A percentile compares a stretch with the other conserved stretches of the same genome.
These are phyloP conservation scores for Pisolithus microcarpus DNA, from an alignment of 768 basidiomycete genomes.

Conservation along the genomic window DNA sequence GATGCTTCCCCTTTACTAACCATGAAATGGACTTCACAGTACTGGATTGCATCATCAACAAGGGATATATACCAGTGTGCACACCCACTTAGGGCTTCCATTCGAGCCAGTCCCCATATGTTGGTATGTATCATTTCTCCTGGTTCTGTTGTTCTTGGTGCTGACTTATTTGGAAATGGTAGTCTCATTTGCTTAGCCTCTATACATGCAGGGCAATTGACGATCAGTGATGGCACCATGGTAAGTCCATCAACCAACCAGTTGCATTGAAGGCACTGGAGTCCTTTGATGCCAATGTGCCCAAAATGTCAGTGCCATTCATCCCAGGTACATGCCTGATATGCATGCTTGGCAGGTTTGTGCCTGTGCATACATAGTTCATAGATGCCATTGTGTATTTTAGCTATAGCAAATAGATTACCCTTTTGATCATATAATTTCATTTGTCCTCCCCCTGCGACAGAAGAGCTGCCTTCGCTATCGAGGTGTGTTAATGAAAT, in stretches of 20 bases:
- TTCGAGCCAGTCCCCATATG: conserved; percentile 18
- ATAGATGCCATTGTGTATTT: neutral
- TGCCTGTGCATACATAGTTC: no score
- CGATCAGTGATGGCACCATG: neutral
- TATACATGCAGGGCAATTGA: neutral
- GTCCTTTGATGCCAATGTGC: no score
- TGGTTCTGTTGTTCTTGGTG: neutral
- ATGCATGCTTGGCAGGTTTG: no score
- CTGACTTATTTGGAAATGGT: neutral
- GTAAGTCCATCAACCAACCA: no score
- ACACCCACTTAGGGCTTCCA: conserved; percentile 9
- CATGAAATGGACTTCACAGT: conserved; percentile 12
- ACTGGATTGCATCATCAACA: conserved; percentile 9
- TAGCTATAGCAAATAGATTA: neutral
- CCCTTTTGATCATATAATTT: neutral
- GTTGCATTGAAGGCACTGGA: no score
- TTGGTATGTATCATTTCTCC: conserved; percentile 15
- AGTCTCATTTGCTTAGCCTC: neutral
- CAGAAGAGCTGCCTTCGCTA: neutral
- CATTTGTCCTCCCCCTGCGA: no score
- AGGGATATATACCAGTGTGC: conserved; percentile 19
- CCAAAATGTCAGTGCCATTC: no score
- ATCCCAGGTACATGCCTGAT: no score
- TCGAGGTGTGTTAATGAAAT: neutral
- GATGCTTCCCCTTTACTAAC: conserved; percentile 14